Evolutionary conservation across 495 filamentous ascomycete species (phyloP).

Genomic region (Pseudevernia furfuracea): DNA sequence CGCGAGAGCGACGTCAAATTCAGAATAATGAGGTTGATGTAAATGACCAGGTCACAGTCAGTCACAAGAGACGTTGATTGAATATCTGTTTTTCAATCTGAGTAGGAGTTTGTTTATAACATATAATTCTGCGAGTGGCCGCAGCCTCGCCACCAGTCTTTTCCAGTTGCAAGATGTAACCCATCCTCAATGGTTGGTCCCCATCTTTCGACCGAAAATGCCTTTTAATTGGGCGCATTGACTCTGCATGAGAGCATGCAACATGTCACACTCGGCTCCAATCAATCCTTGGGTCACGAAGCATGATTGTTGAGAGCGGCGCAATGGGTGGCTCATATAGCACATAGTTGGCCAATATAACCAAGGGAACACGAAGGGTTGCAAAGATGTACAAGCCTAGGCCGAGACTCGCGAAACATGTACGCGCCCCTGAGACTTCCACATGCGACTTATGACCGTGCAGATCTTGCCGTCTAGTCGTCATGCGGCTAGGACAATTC

Average conservation of each 20-base stretch:
- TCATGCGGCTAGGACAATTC: neutral
- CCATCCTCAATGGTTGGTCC: neutral
- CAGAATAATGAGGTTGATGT: neutral
- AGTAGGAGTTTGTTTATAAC: neutral
- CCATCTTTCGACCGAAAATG: neutral
- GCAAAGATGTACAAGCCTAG: neutral
- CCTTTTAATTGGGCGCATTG: neutral
- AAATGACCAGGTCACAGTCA: neutral
- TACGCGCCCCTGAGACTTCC: neutral
- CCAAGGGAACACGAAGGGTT: neutral
- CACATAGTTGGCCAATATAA: neutral
- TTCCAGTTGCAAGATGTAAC: neutral
- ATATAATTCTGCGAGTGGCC: neutral
- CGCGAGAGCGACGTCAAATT: neutral
- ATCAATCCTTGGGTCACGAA: neutral
- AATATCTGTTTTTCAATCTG: neutral
- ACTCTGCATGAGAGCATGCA: neutral
- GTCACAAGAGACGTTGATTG: neutral
- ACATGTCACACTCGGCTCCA: neutral
- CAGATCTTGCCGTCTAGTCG: neutral
- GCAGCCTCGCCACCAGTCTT: neutral
- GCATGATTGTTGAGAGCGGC: neutral
- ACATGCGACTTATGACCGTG: neutral
- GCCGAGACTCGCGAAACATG: neutral
- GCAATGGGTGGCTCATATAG: neutral